phyloP scores from a whole-genome alignment of 345 rosid genomes.

The Erysimum cheiranthoides region DNA sequence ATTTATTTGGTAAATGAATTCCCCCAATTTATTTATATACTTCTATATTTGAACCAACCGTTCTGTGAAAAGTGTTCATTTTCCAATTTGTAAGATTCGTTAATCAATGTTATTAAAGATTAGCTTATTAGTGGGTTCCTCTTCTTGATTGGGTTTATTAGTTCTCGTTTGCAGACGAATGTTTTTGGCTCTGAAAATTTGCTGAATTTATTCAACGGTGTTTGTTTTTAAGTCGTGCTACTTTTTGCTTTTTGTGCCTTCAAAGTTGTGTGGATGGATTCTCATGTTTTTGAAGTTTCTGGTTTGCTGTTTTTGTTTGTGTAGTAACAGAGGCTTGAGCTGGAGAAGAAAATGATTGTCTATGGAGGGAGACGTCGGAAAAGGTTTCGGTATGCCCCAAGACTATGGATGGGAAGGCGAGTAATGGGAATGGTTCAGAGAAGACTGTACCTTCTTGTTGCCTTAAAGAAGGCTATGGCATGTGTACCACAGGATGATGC shows the following conservation, averaged over 20 bases:
- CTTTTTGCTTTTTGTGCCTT: neutral
- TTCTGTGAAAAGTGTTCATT: conserved; percentile 27
- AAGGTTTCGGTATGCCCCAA: conserved; percentile 97
- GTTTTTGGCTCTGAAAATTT: conserved; percentile 17
- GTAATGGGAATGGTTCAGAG: conserved; percentile 57
- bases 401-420: conserved; percentile 97
- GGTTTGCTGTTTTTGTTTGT: conserved; percentile 6
- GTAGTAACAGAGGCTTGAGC: conserved; percentile 80
- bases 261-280: neutral
- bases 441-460: conserved; percentile 85
- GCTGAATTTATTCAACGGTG: conserved; percentile 21
- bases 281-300: conserved; percentile 10
- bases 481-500: conserved; percentile 80
- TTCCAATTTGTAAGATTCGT: conserved; percentile 39
- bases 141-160: conserved; percentile 18
- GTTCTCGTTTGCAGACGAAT: conserved; percentile 1
- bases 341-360: conserved; percentile 70
- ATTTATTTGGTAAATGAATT: conserved; percentile 9
- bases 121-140: neutral
- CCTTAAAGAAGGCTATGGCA: conserved; percentile 84
- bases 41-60: conserved; percentile 14
- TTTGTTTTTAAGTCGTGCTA: conserved; percentile 5
- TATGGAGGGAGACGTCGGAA: conserved; percentile 92
- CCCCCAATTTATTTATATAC: conserved; percentile 24
- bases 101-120: conserved; percentile 15